Base-by-base conservation (phyloP, 805 yeast species). In the Candida suzukii region DNA sequence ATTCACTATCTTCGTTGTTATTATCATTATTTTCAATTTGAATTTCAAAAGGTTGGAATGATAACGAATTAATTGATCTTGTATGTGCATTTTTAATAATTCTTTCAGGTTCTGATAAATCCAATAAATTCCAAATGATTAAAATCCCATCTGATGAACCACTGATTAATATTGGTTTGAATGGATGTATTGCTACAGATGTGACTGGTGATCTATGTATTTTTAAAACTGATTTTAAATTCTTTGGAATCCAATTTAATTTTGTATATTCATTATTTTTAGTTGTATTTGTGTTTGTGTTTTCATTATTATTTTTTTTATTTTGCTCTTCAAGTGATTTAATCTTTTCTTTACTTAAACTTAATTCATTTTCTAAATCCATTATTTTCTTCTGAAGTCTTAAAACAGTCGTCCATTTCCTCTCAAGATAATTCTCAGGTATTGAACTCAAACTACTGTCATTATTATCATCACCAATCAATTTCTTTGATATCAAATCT, bases 331-430 rank as follows among this genome's bases (percentile, higher is more conserved):
- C 35, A 7, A 27, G 12, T 4, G 25, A 22, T 18, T 36, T 32
- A 7, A 27, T 27, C 2, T 18, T 36, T 4, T 10, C 25, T 19
- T 36, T 26, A 7, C 17, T 9, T 18, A 18, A n/a, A 10, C 18
- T 60, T 4, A 75, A 57, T 37, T 79, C 81, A 17, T 70, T 61
- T 53, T 90, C 95, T 35, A 88, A 60, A 39, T 81, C 91, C 43
- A 82, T 64, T 34, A 82, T 80, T 51, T 76, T 73, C 46, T 79
- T 74, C 61, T 91, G 96, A 25, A 91, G 67, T 36, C 95, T 67
- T 26, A 87, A 70, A 4, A 90, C 91, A 0, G 95, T 80, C 1
- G 82, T 71, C 97, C 97, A 90, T 63, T 88, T 90, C 61, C 81
- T 83, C 50, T 83, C 87, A 31, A 87, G 46, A 37, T 53, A 61